These are phyloP conservation scores for Colletotrichum eremochloae DNA, from an alignment of 2,329 filamentous ascomycete genomes.

Conservation along the genomic window DNA sequence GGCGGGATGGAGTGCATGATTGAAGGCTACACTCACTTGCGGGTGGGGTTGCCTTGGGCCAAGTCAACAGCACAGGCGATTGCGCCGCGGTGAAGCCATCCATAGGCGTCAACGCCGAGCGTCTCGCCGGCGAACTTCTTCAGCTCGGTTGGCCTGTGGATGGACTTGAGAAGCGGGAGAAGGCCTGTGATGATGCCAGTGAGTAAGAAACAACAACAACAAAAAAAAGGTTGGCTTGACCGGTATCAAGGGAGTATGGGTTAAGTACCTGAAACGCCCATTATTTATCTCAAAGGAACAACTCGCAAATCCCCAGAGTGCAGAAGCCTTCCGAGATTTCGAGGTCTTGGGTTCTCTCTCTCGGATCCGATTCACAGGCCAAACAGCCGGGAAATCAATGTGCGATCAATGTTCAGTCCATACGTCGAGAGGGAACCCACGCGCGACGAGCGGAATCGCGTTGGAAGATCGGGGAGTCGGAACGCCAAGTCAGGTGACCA, in stretches of 20 bases:
- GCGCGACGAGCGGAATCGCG: slow-evolving; percentile 24
- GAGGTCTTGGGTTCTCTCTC: slow-evolving; percentile 10
- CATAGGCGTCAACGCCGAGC: slow-evolving; percentile 96
- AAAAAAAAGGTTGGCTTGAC: background rate
- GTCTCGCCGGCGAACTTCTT: slow-evolving; percentile 91
- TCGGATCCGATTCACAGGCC: slow-evolving; percentile 31
- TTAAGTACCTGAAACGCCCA: slow-evolving; percentile 43
- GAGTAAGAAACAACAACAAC: slow-evolving; percentile 9
- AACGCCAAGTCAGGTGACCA: slow-evolving; percentile 41
- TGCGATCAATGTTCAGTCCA: slow-evolving; percentile 28
- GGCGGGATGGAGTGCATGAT: background rate
- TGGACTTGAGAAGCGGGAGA: slow-evolving; percentile 93
- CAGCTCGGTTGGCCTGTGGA: slow-evolving; percentile 88
- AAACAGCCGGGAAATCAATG: slow-evolving; percentile 18
- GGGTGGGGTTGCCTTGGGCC: slow-evolving; percentile 88
- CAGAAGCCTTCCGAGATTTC: slow-evolving; percentile 1
- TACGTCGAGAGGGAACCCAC: slow-evolving; percentile 27
- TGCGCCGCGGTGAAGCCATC: slow-evolving; percentile 96
- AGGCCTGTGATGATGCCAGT: slow-evolving; percentile 73
- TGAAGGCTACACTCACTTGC: slow-evolving; percentile 73
- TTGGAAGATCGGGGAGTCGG: background rate
- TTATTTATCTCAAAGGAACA: slow-evolving; percentile 34
- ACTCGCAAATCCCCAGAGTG: slow-evolving; percentile 17
- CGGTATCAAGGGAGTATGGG: slow-evolving; percentile 27
- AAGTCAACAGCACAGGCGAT: slow-evolving; percentile 92